phyloP scores from a whole-genome alignment of 2,329 filamentous ascomycete genomes.

The Penicillium fuscoglaucum region DNA sequence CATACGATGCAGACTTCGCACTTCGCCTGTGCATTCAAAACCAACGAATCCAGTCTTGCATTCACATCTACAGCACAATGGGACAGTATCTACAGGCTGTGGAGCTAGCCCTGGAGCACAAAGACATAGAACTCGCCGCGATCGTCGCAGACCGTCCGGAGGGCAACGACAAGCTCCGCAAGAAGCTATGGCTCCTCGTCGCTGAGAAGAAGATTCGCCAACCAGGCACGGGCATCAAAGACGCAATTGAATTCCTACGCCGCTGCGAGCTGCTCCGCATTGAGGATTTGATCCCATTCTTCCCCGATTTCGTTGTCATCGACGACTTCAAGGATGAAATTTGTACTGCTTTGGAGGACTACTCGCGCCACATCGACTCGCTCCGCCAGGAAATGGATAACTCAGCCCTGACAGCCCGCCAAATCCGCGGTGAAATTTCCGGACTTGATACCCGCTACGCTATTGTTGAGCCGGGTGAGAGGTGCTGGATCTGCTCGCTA shows the following conservation, averaged over 20 bases:
- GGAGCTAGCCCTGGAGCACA: slow-evolving; percentile 84
- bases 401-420: slow-evolving; percentile 78
- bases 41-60: slow-evolving; percentile 86
- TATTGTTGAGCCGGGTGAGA: slow-evolving; percentile 93
- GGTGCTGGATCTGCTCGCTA: slow-evolving; percentile 83
- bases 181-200: slow-evolving; percentile 93
- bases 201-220: slow-evolving; percentile 86
- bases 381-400: slow-evolving; percentile 96
- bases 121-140: slow-evolving; percentile 85
- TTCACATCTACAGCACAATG: slow-evolving; percentile 98
- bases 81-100: slow-evolving; percentile 91
- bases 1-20: slow-evolving; percentile 94
- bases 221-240: slow-evolving; percentile 81
- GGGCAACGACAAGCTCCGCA: slow-evolving; percentile 75
- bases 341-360: slow-evolving; percentile 88
- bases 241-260: slow-evolving; percentile 89
- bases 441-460: slow-evolving; percentile 86
- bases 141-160: slow-evolving; percentile 82
- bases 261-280: slow-evolving; percentile 90
- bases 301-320: slow-evolving; percentile 97
- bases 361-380: slow-evolving; percentile 83
- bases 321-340: slow-evolving; percentile 99
- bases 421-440: slow-evolving; percentile 88
- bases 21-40: slow-evolving; percentile 93
- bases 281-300: slow-evolving; percentile 96